Base-by-base conservation (phyloP, 148 eudicot genomes). In the Rhododendron griersonianum region DNA sequence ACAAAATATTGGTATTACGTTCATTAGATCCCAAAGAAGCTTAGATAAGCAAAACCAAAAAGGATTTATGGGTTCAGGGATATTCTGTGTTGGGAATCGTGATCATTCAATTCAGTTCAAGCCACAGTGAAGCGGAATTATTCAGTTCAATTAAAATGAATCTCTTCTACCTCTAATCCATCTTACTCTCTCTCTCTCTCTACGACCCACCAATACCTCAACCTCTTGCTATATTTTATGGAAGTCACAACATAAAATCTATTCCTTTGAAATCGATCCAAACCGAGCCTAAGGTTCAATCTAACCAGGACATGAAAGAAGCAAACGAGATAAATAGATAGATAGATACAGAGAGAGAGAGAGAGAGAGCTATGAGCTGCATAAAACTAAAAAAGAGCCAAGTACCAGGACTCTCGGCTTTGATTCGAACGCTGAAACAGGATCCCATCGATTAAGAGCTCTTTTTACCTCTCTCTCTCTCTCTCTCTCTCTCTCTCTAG, bases 401-500 rank as follows among this genome's bases (percentile, higher is more conserved):
- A 19, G 50, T 81, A 81, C 83, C 71, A 57, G 89, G 86, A 73
- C 82, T 90, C 53, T 90, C 89, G 48, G 91, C 92, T 78, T 93
- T 93, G 81, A 95, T 90, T 89, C 91, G 87, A 51, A 88, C 91
- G 90, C 98, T 93, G 85, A 88, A 88, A 87, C 93, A 95, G 86
- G 94, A 91, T 19, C 98, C 98, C 98, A 95, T 95, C 7, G 35
- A 51, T 53, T 21, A 33, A 28, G 28, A 51, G 65, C 35, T 74
- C 48, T 75, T 11, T n/a, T 10, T n/a, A 61, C 61, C 61, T 2
- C 3, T 23, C n/a, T 63, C 2, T 61, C 67, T 61, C 65, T 61
- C 15, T 71, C 37, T 61, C 78, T 7, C 61, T 48, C 77, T 61
- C 28, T 30, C 18, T 30, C 18, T 86, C 25, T 47, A 33, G 35